These are phyloP conservation scores for Cytospora paraplurivora DNA, from an alignment of 2,329 filamentous ascomycete species.

Conservation along the genomic window DNA sequence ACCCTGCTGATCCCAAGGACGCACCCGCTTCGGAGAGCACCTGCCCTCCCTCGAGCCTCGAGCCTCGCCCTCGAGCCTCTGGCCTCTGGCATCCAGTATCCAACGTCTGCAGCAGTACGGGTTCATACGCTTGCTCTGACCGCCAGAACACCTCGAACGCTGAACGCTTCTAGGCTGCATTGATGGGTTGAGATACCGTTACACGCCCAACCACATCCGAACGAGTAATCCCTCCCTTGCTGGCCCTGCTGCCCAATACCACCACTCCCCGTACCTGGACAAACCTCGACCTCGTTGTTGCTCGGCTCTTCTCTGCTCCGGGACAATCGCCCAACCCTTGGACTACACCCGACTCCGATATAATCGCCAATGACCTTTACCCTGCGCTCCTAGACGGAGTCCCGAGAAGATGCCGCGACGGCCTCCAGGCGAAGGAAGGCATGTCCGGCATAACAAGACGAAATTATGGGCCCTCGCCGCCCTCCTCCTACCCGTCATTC, in stretches of 20 bases:
- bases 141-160: neutral
- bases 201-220: conserved; percentile 4
- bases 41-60: no score
- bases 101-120: neutral
- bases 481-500: conserved; percentile 49
- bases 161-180: neutral
- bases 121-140: neutral
- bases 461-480: conserved; percentile 51
- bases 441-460: conserved; percentile 42
- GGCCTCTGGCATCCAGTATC: neutral
- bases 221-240: neutral
- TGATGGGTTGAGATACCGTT: conserved; percentile 5
- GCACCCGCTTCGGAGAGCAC: no score
- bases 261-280: neutral
- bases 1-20: no score
- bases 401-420: conserved; percentile 56
- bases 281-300: neutral
- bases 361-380: conserved; percentile 27
- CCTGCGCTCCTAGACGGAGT: conserved; percentile 22
- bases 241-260: neutral
- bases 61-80: no score
- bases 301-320: neutral
- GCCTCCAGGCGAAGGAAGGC: conserved; percentile 56
- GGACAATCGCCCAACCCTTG: neutral
- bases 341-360: neutral